A percentile compares a stretch with the other conserved stretches of the same genome.
These are phyloP conservation scores for Alliaria petiolata DNA, from an alignment of 345 rosid genomes.

Conservation along the genomic window DNA sequence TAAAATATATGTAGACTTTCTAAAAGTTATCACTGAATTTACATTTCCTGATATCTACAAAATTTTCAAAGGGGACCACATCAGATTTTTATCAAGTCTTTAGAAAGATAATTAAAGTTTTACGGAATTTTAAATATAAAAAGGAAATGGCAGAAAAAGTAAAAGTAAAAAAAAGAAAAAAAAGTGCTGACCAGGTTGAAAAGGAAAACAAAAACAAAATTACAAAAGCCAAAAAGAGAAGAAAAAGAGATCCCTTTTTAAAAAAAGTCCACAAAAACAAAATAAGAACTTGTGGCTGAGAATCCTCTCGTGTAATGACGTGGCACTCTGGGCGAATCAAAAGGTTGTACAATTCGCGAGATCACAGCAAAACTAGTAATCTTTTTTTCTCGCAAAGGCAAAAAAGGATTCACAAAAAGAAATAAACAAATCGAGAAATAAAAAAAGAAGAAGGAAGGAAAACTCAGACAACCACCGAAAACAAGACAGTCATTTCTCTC, in stretches of 20 bases:
- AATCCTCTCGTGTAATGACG: constrained; percentile 44
- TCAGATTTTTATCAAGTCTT: no score
- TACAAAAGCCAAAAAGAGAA: constrained; percentile 16
- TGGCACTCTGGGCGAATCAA: constrained; percentile 57
- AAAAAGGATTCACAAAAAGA: background rate
- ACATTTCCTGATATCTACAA: no score
- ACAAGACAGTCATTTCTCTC: constrained; percentile 35
- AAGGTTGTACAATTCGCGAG: constrained; percentile 35
- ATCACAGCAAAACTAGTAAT: constrained; percentile 23
- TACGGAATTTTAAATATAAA: background rate
- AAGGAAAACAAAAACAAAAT: constrained; percentile 7
- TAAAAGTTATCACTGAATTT: no score
- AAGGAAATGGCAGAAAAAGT: background rate
- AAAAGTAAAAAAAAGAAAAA: background rate
- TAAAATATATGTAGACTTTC: no score
- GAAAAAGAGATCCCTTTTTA: constrained; percentile 7
- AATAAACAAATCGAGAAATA: constrained; percentile 11
- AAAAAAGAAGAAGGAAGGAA: background rate
- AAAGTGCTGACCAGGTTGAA: constrained; percentile 37
- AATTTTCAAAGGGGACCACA: no score
- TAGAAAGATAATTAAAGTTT: background rate
- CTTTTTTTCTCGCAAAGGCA: constrained; percentile 22
- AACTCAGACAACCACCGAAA: constrained; percentile 10
- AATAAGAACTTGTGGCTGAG: constrained; percentile 60
- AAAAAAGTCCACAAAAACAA: constrained; percentile 50